Evolutionary conservation across 306 rosid genomes (phyloP).

Genomic region (Glycine tomentella): DNA sequence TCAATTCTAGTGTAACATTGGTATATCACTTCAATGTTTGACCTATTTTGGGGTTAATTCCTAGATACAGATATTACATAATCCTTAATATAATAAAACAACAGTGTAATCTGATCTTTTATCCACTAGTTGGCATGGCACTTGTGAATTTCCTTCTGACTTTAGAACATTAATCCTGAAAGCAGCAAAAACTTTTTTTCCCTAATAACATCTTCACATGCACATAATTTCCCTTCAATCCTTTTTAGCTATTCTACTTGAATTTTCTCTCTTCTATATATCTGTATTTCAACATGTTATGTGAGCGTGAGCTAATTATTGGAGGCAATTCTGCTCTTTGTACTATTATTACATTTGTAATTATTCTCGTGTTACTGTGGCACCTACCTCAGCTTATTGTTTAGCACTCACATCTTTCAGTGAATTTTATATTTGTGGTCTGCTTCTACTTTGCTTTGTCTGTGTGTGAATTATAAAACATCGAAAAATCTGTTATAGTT

Average conservation of each 20-base stretch:
- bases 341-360: background rate
- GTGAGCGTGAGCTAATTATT: background rate
- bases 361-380: background rate
- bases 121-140: background rate
- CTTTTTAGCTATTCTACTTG: constrained; percentile 14
- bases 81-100: background rate
- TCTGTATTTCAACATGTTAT: constrained; percentile 6
- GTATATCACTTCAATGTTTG: background rate
- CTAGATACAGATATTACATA: background rate
- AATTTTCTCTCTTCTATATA: background rate
- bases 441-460: background rate
- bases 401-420: background rate
- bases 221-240: background rate
- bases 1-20: constrained; percentile 10
- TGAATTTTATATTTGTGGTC: background rate
- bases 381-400: background rate
- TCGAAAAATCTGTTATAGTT: background rate
- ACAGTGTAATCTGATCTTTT: background rate
- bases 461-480: background rate
- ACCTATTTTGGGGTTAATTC: constrained; percentile 8
- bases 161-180: background rate
- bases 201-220: constrained; percentile 12
- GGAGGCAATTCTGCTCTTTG: background rate
- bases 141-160: background rate
- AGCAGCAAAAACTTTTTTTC: background rate